phyloP scores from a whole-genome alignment of 2,329 filamentous ascomycete genomes.

The Ophiostoma piceae region DNA sequence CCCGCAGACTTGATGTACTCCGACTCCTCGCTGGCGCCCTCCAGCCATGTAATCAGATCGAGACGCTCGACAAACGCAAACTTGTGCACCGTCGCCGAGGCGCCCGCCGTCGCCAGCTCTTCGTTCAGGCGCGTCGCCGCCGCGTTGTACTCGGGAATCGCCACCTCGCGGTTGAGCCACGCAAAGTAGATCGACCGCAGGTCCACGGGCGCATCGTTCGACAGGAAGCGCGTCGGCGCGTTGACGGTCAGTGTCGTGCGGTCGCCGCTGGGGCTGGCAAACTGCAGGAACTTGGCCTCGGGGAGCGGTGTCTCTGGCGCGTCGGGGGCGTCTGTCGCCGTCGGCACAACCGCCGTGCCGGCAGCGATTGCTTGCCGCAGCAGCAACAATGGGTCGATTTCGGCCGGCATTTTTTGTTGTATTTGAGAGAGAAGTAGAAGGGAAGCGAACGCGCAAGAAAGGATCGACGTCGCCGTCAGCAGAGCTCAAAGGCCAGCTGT shows the following conservation, averaged over 20 bases:
- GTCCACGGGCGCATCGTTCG: constrained; percentile 68
- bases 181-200: constrained; percentile 94
- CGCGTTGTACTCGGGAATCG: constrained; percentile 86
- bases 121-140: constrained; percentile 76
- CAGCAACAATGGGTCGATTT: constrained; percentile 68
- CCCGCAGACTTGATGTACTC: constrained; percentile 76
- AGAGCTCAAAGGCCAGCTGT: background rate
- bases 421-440: background rate
- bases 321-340: constrained; percentile 61
- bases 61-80: constrained; percentile 86
- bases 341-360: constrained; percentile 64
- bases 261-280: constrained; percentile 48
- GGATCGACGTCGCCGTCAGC: background rate
- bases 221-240: constrained; percentile 78
- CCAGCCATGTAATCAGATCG: constrained; percentile 88
- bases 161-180: constrained; percentile 87
- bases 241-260: constrained; percentile 60
- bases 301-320: constrained; percentile 61
- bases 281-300: constrained; percentile 71
- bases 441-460: background rate
- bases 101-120: constrained; percentile 55
- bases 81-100: constrained; percentile 69
- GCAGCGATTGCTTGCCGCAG: constrained; percentile 77
- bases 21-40: constrained; percentile 81
- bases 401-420: constrained; percentile 5